phyloP scores from a whole-genome alignment of 306 rosid genomes.

The Gastrolobium villosum region DNA sequence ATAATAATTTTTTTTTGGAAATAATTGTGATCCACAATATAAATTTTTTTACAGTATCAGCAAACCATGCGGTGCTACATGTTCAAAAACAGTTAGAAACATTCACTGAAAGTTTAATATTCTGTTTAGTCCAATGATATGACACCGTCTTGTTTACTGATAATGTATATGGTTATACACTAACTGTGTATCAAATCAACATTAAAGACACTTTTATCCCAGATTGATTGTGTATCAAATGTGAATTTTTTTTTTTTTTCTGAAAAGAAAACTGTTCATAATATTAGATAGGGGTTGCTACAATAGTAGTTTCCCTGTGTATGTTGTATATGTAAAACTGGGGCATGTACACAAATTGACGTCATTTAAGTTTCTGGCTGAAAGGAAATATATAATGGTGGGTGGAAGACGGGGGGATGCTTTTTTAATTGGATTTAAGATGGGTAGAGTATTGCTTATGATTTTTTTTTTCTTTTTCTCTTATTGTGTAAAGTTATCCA shows the following conservation, averaged over 20 bases:
- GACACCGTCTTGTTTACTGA: not conserved
- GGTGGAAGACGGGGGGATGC: not conserved
- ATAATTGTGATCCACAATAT: not conserved
- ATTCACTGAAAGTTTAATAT: not conserved
- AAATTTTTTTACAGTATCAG: not conserved
- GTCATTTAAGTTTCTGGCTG: not conserved
- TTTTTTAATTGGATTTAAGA: constrained; percentile 1
- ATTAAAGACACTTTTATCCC: no score
- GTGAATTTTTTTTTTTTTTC: not conserved
- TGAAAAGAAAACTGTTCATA: not conserved
- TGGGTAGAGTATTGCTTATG: not conserved
- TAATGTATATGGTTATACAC: not conserved
- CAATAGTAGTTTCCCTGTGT: not conserved
- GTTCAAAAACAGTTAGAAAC: not conserved
- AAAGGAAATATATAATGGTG: not conserved
- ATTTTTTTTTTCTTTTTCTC: no score
- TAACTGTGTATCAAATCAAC: not conserved
- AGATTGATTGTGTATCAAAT: not conserved
- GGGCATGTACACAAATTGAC: not conserved
- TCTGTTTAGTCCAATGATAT: constrained; percentile 3
- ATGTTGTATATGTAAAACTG: not conserved
- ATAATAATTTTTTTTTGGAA: not conserved
- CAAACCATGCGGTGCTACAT: not conserved
- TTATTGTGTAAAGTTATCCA: constrained; percentile 1
- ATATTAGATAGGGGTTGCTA: constrained; percentile 31